Conservation (phyloP, 805 yeast genomes). For the Candida morakotiae region DNA sequence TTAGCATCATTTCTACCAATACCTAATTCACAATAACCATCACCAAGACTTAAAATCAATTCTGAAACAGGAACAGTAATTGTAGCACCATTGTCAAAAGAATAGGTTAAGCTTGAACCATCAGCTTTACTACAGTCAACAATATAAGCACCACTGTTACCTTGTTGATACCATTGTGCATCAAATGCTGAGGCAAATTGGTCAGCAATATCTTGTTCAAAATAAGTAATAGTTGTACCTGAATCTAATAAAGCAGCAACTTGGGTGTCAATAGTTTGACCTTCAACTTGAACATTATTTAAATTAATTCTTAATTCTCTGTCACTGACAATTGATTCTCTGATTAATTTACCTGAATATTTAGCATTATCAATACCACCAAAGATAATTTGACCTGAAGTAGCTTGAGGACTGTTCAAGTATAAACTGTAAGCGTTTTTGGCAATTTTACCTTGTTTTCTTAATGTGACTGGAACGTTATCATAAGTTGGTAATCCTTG, state of each 20-base stretch:
- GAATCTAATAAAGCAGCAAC: slow-evolving; percentile 30
- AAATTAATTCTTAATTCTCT: slow-evolving; percentile 41
- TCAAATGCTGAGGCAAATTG: not conserved
- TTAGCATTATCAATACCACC: slow-evolving; percentile 33
- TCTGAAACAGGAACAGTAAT: slow-evolving; percentile 46
- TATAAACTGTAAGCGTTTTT: slow-evolving; percentile 36
- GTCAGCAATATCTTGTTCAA: slow-evolving; percentile 28
- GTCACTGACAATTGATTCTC: not conserved
- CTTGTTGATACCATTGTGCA: not conserved
- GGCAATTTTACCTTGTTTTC: slow-evolving; percentile 28
- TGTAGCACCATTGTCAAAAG: slow-evolving; percentile 9
- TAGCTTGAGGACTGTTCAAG: slow-evolving; percentile 20
- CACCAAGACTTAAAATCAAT: slow-evolving; percentile 10
- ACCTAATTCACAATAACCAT: slow-evolving; percentile 25
- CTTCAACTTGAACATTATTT: slow-evolving; percentile 26
- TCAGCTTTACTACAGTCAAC: slow-evolving; percentile 5
- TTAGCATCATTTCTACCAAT: slow-evolving; percentile 4
- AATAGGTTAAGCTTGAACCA: not conserved
- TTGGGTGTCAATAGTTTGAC: slow-evolving; percentile 12
- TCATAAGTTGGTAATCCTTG: slow-evolving; percentile 12
- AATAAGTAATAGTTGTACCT: slow-evolving; percentile 35
- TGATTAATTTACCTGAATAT: slow-evolving; percentile 18
- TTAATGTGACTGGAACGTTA: slow-evolving; percentile 32
- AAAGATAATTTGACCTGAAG: slow-evolving; percentile 24
- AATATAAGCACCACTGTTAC: not conserved